Evolutionary conservation across 202 grass and related monocot species (phyloP), one percentile per base, ranked within the genome.

Genomic region (Panicum hallii): DNA sequence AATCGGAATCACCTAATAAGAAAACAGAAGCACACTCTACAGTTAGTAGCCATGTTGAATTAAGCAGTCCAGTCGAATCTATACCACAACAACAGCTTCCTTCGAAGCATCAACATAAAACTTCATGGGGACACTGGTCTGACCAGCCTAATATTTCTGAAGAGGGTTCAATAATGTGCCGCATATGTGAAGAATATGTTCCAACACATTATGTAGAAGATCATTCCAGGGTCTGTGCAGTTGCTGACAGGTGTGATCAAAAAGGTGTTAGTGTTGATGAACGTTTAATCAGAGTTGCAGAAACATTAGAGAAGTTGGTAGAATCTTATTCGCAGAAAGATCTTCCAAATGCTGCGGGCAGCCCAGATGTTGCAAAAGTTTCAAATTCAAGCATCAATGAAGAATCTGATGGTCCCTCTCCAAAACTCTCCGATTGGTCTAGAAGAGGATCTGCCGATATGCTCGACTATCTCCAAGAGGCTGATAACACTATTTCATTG

Each of bases 111-210:
- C 90, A 90, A 74, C 97, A 87, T 60, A 91, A 93, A 78, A 85
- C 83, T 86, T 99, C 94, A 68, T 91, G 97, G 97, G 92, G 92
- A 72, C 88, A 97, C 76, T 99, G 97, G 97, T 72, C 88, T 79
- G 94, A 99, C 82, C 92, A 97, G 84, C 97, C 90, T 77, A 97
- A 87, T 93, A 91, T 91, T 85, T 91, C 94, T 75, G 97, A 99
- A 88, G 97, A 99, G 78, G 94, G 94, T 68, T 97, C 94, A 67
- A 99, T 99, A 86, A 99, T 99, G 97, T 99, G 97, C 80, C 97
- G 97, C 80, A 99, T 99, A 91, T 99, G 97, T 67, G 97, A 99
- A 90, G 97, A 99, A 92, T 91, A 99, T 91, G 92, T 99, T 62
- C 97, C 97, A 52, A 99, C 97, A 74, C 85, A 89, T 69, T 93